Evolutionary conservation across 2,329 filamentous ascomycete species (phyloP).

Genomic region (Xylariaceae sp.): DNA sequence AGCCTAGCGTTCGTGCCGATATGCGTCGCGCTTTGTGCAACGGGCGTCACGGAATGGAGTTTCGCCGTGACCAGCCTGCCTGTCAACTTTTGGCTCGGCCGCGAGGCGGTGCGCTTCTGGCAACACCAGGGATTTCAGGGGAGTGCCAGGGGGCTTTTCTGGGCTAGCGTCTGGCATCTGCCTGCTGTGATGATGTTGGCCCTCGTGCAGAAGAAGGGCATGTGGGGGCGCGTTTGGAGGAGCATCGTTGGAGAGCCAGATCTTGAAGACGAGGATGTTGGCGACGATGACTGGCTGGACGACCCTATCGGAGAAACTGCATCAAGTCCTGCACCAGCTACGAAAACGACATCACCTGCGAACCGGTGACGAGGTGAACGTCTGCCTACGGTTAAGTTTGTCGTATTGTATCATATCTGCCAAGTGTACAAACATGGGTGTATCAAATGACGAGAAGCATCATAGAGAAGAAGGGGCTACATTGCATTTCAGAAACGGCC

Average conservation of each 20-base stretch:
- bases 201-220: conserved; percentile 87
- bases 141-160: conserved; percentile 81
- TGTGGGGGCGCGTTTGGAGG: conserved; percentile 80
- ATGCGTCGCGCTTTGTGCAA: conserved; percentile 73
- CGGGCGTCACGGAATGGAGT: conserved; percentile 77
- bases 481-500: not conserved
- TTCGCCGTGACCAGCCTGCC: conserved; percentile 78
- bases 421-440: conserved; percentile 4
- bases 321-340: conserved; percentile 2
- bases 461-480: too few species aligned
- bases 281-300: conserved; percentile 35
- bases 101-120: conserved; percentile 80
- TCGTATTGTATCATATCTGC: conserved; percentile 14
- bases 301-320: conserved; percentile 3
- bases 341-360: too few species aligned
- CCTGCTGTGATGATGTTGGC: conserved; percentile 86
- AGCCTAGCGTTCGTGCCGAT: conserved; percentile 81
- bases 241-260: conserved; percentile 57
- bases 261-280: conserved; percentile 57
- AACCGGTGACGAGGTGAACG: not conserved
- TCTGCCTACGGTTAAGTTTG: conserved; percentile 2
- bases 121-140: conserved; percentile 71
- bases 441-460: too few species aligned
- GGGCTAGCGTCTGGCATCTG: conserved; percentile 96
- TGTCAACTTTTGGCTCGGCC: conserved; percentile 81